These are phyloP conservation scores for Triangularia setosa DNA, from an alignment of 2,329 filamentous ascomycete species.

Conservation along the genomic window DNA sequence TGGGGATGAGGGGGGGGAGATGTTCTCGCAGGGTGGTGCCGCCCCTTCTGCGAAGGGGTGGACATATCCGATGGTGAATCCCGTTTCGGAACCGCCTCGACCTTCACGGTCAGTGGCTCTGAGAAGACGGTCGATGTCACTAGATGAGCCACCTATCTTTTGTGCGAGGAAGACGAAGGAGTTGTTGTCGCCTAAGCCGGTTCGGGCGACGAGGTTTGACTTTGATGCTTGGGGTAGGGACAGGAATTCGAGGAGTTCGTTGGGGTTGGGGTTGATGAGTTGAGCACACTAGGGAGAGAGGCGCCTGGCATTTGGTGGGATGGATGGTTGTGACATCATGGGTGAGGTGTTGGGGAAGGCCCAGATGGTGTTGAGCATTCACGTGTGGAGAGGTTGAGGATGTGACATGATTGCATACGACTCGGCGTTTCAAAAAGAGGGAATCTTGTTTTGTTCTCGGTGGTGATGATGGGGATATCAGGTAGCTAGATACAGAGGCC, in stretches of 20 bases:
- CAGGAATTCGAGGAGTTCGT: neutral
- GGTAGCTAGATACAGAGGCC: neutral
- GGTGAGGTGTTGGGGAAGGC: neutral
- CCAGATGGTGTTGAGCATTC: neutral
- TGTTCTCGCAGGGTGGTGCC: neutral
- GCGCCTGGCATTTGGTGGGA: neutral
- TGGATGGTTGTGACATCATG: neutral
- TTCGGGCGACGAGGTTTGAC: conserved; percentile 19
- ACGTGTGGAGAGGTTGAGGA: neutral
- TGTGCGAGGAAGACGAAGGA: conserved; percentile 20
- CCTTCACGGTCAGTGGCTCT: neutral
- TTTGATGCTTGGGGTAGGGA: conserved; percentile 19
- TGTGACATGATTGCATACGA: neutral
- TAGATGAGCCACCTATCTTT: conserved; percentile 14
- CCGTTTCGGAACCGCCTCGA: neutral
- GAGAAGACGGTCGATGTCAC: conserved; percentile 7
- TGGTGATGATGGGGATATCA: neutral
- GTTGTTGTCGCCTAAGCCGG: conserved; percentile 22
- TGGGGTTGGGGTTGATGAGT: neutral
- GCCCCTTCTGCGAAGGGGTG: neutral
- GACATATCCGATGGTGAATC: neutral
- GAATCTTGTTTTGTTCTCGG: neutral
- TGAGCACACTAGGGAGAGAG: neutral
- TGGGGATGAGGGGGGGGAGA: conserved; percentile 7
- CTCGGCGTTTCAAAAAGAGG: neutral